A percentile compares a stretch with the other conserved stretches of the same genome.
Conservation (phyloP, 73 alveolate genomes). For the Tetrahymena borealis region DNA sequence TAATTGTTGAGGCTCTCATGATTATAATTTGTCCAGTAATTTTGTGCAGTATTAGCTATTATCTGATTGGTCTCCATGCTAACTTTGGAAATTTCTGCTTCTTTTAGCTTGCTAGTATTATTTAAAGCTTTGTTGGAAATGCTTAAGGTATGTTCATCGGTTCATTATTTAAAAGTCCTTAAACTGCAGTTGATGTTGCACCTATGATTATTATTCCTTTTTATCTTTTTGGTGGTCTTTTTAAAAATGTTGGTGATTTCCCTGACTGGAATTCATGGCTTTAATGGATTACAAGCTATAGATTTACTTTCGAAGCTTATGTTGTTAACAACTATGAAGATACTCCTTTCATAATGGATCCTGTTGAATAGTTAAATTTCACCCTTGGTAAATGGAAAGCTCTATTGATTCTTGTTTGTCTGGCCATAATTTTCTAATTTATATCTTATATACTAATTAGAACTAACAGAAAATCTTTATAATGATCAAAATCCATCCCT, state of each 20-base stretch:
- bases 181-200: slow-evolving; percentile 44
- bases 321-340: slow-evolving; percentile 44
- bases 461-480: background rate
- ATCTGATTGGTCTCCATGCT: background rate
- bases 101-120: background rate
- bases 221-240: slow-evolving; percentile 61
- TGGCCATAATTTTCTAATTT: background rate
- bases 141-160: slow-evolving; percentile 54
- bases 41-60: background rate
- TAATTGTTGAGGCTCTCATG: slow-evolving; percentile 33
- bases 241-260: slow-evolving; percentile 43
- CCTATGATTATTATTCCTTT: slow-evolving; percentile 54
- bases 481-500: background rate
- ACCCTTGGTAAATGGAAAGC: background rate
- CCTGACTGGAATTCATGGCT: slow-evolving; percentile 63
- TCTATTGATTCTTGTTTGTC: background rate
- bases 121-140: slow-evolving; percentile 19
- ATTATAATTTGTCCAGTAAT: background rate
- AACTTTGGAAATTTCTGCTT: background rate
- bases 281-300: slow-evolving; percentile 61
- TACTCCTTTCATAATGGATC: background rate
- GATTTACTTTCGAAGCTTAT: slow-evolving; percentile 56
- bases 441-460: background rate
- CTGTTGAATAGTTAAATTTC: background rate
- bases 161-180: slow-evolving; percentile 38